Conservation (phyloP, 495 filamentous ascomycete species). For the Immersiella caudata region DNA sequence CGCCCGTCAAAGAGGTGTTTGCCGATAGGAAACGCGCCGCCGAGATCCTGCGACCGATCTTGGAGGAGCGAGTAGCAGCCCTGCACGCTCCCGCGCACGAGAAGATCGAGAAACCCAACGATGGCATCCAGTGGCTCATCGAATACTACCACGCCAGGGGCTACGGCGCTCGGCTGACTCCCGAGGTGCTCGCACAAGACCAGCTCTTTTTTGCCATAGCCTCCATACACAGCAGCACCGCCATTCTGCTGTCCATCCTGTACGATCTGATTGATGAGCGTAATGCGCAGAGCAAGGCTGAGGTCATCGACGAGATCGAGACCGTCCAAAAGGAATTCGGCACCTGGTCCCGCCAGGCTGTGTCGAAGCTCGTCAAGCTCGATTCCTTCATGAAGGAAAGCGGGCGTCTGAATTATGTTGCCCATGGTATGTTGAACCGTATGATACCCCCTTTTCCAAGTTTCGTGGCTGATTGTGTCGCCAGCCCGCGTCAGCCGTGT, state of each 20-base stretch:
- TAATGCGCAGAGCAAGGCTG: background rate
- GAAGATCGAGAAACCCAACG: background rate
- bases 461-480: constrained; percentile 24
- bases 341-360: constrained; percentile 16
- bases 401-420: constrained; percentile 34
- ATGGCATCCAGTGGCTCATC: constrained; percentile 20
- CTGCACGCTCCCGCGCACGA: background rate
- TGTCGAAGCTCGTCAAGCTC: constrained; percentile 35
- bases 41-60: constrained; percentile 15
- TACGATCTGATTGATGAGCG: constrained; percentile 22
- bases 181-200: constrained; percentile 15
- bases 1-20: constrained; percentile 14
- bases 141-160: constrained; percentile 15
- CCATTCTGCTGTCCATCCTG: constrained; percentile 15
- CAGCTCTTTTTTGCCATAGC: constrained; percentile 20
- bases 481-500: constrained; percentile 11
- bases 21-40: constrained; percentile 4
- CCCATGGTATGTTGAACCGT: constrained; percentile 8
- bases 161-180: background rate
- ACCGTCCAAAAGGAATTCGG: constrained; percentile 13
- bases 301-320: constrained; percentile 13
- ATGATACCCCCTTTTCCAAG: constrained; percentile 34
- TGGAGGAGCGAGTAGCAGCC: constrained; percentile 11
- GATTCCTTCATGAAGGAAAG: constrained; percentile 60
- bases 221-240: constrained; percentile 20